Base-by-base conservation (phyloP, 352 stramenopile genomes). In the Phytophthora constricta region DNA sequence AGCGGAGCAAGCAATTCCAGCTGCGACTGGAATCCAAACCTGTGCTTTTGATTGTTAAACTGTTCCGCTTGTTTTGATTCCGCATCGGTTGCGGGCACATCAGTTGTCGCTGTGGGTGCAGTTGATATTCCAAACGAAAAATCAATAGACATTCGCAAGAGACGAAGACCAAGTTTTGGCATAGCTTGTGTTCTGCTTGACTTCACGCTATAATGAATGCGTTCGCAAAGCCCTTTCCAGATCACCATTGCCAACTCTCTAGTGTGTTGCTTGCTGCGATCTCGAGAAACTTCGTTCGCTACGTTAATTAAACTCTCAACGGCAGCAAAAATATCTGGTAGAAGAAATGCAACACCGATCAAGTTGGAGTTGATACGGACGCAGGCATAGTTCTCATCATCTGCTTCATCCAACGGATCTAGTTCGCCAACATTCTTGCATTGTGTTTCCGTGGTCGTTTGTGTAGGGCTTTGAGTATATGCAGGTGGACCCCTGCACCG, bases 211-310 rank as follows among this genome's bases (percentile, higher is more conserved):
- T 49, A 47, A 8, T 76, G 42, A 27, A 89, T 68, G 8, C 83
- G 84, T 9, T 50, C 19, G 20, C 81, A 89, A 34, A 87, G 59
- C 1, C 81, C 79, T 11, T 53, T 65, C 84, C 84, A 92, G 14
- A 58, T 69, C 45, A 20, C 41, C 22, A 75, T 42, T 4, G 55
- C 55, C 14, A 78, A 41, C 13, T 66, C 57, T 8, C 53, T 51
- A 9, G n/a, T 28, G 26, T 17, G 62, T 13, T 41, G 22, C 43
- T 65, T 63, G 33, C 13, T 26, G 20, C 33, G 31, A 7, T 58
- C 28, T 20, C 23, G 22, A 20, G 22, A 34, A 27, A 61, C 63
- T 48, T 58, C 53, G 48, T 78, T 55, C 23, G 56, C 68, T 48
- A 58, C 45, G 13, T 58, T 47, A 14, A 83, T 65, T 9, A 85